Conservation (phyloP, 192 early-diverging fungal genomes). For the Backusella mclennaniae region DNA sequence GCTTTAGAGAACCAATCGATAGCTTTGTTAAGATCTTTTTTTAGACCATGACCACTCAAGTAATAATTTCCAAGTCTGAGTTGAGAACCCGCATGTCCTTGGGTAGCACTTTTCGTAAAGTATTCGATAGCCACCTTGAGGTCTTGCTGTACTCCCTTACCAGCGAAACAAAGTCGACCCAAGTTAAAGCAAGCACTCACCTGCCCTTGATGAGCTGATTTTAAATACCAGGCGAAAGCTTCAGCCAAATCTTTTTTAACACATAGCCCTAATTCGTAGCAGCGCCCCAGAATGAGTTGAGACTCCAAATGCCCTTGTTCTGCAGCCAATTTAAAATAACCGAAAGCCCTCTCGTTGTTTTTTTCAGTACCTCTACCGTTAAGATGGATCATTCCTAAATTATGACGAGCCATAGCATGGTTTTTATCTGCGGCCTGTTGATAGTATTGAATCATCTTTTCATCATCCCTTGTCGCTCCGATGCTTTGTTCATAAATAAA, state of each 20-base stretch:
- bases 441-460: background rate
- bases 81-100: too few species aligned
- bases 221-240: too few species aligned
- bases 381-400: background rate
- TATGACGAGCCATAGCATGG: background rate
- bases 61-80: too few species aligned
- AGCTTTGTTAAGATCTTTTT: background rate
- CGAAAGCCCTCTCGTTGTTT: background rate
- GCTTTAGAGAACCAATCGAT: background rate
- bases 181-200: too few species aligned
- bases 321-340: background rate
- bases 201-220: too few species aligned
- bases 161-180: too few species aligned
- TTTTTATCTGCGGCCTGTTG: background rate
- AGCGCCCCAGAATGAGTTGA: background rate
- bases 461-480: background rate
- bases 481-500: background rate
- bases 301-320: background rate
- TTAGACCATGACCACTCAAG: too few species aligned
- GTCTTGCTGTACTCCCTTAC: too few species aligned
- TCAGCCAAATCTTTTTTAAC: background rate
- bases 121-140: too few species aligned
- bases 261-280: background rate
- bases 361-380: background rate
- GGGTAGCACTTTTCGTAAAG: too few species aligned